These are phyloP conservation scores for Neotropicomus parvogracilis DNA, from an alignment of 1,284 basidiomycete genomes.

Conservation along the genomic window DNA sequence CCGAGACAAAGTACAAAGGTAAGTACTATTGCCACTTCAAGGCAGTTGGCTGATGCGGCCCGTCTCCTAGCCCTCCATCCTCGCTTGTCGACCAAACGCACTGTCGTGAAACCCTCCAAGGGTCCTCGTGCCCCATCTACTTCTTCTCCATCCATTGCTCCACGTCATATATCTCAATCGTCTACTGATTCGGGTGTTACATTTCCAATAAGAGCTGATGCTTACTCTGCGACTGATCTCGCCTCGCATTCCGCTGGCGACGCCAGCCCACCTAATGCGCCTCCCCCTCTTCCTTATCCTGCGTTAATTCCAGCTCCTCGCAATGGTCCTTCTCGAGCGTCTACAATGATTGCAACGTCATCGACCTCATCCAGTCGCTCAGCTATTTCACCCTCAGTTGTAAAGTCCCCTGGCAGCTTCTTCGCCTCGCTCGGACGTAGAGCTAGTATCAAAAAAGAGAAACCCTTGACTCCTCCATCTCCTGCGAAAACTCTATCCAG, in stretches of 20 bases:
- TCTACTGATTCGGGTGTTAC: conserved; percentile 73
- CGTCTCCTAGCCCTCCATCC: conserved; percentile 25
- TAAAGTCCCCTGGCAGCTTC: conserved; percentile 53
- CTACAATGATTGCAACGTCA: conserved; percentile 34
- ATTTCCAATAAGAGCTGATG: conserved; percentile 74
- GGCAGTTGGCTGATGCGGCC: conserved; percentile 11
- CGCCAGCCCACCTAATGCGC: conserved; percentile 47
- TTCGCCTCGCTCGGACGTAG: conserved; percentile 73
- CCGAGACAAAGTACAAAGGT: conserved; percentile 56
- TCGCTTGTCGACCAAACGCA: conserved; percentile 28
- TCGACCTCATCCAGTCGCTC: conserved; percentile 34
- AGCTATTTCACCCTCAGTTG: conserved; percentile 31
- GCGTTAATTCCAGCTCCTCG: conserved; percentile 42
- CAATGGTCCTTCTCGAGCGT: conserved; percentile 27
- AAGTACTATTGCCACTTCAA: conserved; percentile 9
- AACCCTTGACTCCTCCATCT: conserved; percentile 30
- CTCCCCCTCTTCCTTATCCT: conserved; percentile 76
- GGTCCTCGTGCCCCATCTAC: conserved; percentile 32
- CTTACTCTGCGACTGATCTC: conserved; percentile 72
- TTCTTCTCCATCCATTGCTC: conserved; percentile 41
- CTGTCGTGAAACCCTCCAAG: conserved; percentile 21
- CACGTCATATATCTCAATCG: conserved; percentile 62
- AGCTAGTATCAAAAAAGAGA: conserved; percentile 51
- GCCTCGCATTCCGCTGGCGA: conserved; percentile 43
- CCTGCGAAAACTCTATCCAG: conserved; percentile 41